phyloP scores from a whole-genome alignment of 192 early-diverging fungal genomes.

The Podila epicladia region DNA sequence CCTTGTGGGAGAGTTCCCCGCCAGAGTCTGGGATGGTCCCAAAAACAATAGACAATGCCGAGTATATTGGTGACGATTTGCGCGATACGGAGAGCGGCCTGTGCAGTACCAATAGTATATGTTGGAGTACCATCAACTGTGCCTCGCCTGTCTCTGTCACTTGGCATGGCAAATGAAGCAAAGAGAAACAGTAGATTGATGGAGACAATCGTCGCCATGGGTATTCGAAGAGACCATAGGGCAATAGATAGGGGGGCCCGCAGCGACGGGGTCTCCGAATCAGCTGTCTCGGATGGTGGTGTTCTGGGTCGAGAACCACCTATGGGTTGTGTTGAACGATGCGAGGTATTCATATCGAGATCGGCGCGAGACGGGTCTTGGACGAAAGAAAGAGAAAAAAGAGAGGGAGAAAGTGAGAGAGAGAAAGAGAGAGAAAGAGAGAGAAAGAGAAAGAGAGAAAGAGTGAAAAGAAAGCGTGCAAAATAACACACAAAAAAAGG shows the following conservation, averaged over 20 bases:
- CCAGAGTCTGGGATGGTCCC: neutral
- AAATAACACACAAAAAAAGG: too few species aligned
- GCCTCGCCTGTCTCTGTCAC: neutral
- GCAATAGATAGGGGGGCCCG: neutral
- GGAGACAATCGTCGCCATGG: neutral
- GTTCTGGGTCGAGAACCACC: neutral
- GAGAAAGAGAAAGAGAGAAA: too few species aligned
- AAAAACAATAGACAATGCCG: neutral
- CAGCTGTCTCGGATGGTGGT: neutral
- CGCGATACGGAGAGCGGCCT: neutral
- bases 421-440: too few species aligned
- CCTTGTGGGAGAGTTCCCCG: neutral
- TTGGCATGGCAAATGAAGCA: neutral
- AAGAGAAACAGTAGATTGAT: conserved; percentile 5
- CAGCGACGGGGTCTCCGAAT: too few species aligned
- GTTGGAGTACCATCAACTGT: neutral
- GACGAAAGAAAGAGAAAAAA: neutral
- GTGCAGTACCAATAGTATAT: neutral
- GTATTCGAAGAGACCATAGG: conserved; percentile 3
- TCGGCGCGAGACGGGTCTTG: too few species aligned
- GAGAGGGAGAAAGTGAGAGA: neutral
- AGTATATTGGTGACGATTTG: conserved; percentile 3
- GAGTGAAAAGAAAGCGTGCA: neutral
- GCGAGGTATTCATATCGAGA: too few species aligned
- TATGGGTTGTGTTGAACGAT: too few species aligned